Base-by-base conservation (phyloP, 2,329 filamentous ascomycete species). In the Aspergillus felis region DNA sequence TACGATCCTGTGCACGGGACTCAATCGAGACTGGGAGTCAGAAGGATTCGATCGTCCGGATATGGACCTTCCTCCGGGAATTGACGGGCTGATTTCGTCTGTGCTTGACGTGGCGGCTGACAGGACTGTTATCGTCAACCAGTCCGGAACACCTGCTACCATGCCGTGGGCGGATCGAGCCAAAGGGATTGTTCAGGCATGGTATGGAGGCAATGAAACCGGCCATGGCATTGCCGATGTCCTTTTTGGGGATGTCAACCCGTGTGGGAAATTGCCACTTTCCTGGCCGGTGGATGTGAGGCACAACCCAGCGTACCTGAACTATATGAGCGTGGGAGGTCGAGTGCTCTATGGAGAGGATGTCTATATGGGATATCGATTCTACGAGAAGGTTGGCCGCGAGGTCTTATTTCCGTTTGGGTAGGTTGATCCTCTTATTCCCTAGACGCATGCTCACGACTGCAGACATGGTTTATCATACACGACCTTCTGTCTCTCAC, bases 201-300 rank as follows among this genome's bases (percentile, higher is more conserved):
- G 89, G 89, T 92, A 91, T 65, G 88, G 89, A 57, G 90, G 90
- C 14, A 90, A 93, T 65, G 90, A 93, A 76, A 88, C 87, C 1
- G 90, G 89, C 5, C 90, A 92, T 68, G 87, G 85, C n/a, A 87
- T 93, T 62, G 88, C 87, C 0, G 89, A 92, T 64, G 81, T 92
- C 3, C 76, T 92, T 1, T 88, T 90, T 57, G 90, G 89, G 44
- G 82, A 86, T 55, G 80, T 83, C 38, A 91, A 88, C 66, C 90
- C 90, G 0, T 86, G 83, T 48, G 89, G 86, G 17, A 91, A 91
- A 70, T 78, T 92, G 3, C 87, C 88, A 0, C 79, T 91, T 25
- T 88, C 82, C 2, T 92, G 91, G 75, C 90, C 90, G 0, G 78
- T 76, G 54, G 77, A 79, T 42, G 68, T 87, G 1, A 81, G 86